A percentile compares a stretch with the other conserved stretches of the same genome.
phyloP scores from a whole-genome alignment of 768 basidiomycete species.

The Termitomyces titanicus region DNA sequence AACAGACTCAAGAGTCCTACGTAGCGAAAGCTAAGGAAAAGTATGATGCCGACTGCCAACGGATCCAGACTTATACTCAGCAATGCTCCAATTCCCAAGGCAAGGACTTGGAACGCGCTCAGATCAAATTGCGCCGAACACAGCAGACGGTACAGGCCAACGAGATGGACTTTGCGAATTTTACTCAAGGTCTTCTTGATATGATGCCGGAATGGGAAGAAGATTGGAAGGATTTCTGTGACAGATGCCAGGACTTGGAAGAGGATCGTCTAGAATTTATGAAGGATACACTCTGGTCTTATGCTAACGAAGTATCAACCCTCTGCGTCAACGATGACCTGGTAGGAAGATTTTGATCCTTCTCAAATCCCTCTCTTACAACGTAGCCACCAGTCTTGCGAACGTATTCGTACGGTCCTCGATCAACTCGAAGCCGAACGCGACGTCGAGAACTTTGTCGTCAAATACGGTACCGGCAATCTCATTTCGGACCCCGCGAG shows the following conservation, averaged over 20 bases:
- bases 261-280: constrained; percentile 92
- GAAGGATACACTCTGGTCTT: constrained; percentile 93
- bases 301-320: constrained; percentile 90
- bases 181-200: constrained; percentile 71
- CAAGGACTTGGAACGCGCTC: constrained; percentile 82
- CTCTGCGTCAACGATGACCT: constrained; percentile 96
- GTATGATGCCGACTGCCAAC: constrained; percentile 84
- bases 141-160: constrained; percentile 87
- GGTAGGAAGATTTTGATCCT: constrained; percentile 28
- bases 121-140: constrained; percentile 77
- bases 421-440: constrained; percentile 83
- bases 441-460: constrained; percentile 85
- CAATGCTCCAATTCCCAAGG: constrained; percentile 84
- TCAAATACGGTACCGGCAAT: constrained; percentile 83
- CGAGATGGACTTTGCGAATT: constrained; percentile 85
- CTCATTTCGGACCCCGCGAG: constrained; percentile 73
- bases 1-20: constrained; percentile 80
- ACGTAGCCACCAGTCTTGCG: constrained; percentile 67
- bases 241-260: constrained; percentile 94
- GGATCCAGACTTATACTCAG: constrained; percentile 88
- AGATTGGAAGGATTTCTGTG: constrained; percentile 94
- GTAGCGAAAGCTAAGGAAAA: constrained; percentile 86
- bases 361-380: constrained; percentile 2
- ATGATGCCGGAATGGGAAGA: constrained; percentile 81
- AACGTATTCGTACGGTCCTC: constrained; percentile 77